Conservation (phyloP, 1,139 yeast genomes). For the Candida mesenterica region DNA sequence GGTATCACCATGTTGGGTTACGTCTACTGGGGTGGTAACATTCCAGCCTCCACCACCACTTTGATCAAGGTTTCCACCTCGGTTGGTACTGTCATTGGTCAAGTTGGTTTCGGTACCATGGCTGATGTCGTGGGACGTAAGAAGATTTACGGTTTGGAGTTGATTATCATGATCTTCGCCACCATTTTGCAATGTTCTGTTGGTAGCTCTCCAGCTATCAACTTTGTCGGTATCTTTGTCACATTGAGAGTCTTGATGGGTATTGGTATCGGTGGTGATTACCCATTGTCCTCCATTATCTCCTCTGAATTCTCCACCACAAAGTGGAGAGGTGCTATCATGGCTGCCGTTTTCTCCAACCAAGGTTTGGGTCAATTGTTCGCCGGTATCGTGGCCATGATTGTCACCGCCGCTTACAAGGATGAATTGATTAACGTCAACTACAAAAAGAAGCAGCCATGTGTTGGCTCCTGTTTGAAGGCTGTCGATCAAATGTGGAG, state of each 20-base stretch:
- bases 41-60: slow-evolving; percentile 69
- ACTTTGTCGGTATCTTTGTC: slow-evolving; percentile 69
- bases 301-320: slow-evolving; percentile 88
- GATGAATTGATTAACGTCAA: slow-evolving; percentile 50
- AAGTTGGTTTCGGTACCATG: slow-evolving; percentile 77
- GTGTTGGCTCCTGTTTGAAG: slow-evolving; percentile 62
- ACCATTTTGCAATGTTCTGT: slow-evolving; percentile 72
- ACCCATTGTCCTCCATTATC: slow-evolving; percentile 92
- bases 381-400: slow-evolving; percentile 79
- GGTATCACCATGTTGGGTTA: slow-evolving; percentile 73
- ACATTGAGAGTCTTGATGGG: slow-evolving; percentile 83
- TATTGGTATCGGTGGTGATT: slow-evolving; percentile 99
- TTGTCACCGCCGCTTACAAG: slow-evolving; percentile 73
- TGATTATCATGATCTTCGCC: slow-evolving; percentile 79
- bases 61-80: slow-evolving; percentile 85
- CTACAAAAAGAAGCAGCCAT: slow-evolving; percentile 41
- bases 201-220: slow-evolving; percentile 67
- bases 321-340: slow-evolving; percentile 94
- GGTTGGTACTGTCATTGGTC: slow-evolving; percentile 93
- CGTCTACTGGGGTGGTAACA: slow-evolving; percentile 67
- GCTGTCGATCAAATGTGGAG: slow-evolving; percentile 96
- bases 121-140: slow-evolving; percentile 90
- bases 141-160: slow-evolving; percentile 81
- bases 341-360: slow-evolving; percentile 91
- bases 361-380: slow-evolving; percentile 90